Conservation (phyloP, 148 eudicot genomes). For the Rhododendron ovatum region DNA sequence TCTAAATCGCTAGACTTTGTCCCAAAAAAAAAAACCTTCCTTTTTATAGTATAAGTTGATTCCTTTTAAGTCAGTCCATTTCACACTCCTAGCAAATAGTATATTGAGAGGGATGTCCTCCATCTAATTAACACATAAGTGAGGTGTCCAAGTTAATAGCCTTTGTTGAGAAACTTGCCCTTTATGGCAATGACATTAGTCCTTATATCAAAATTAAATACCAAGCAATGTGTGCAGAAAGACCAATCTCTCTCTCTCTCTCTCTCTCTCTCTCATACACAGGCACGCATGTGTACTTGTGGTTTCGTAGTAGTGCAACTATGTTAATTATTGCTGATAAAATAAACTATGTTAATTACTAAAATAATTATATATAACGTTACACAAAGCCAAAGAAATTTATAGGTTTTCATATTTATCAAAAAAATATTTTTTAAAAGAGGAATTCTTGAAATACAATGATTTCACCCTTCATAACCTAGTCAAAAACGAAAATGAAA, state of each 20-base stretch:
- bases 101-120: neutral
- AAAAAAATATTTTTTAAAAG: too few species aligned
- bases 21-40: neutral
- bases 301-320: neutral
- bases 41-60: neutral
- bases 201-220: neutral
- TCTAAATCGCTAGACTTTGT: neutral
- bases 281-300: neutral
- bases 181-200: neutral
- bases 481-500: too few species aligned
- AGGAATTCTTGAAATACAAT: too few species aligned
- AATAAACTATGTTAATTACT: too few species aligned
- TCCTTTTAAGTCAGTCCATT: neutral
- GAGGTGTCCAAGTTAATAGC: neutral
- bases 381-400: too few species aligned
- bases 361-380: too few species aligned
- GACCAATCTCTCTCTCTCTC: neutral
- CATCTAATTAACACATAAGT: neutral
- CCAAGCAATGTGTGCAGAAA: neutral
- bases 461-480: too few species aligned
- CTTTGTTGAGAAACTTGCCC: neutral
- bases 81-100: neutral
- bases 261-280: too few species aligned
- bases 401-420: too few species aligned
- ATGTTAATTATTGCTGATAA: too few species aligned